phyloP scores from a whole-genome alignment of 305 asterid genomes.

The Solanum chacoense region DNA sequence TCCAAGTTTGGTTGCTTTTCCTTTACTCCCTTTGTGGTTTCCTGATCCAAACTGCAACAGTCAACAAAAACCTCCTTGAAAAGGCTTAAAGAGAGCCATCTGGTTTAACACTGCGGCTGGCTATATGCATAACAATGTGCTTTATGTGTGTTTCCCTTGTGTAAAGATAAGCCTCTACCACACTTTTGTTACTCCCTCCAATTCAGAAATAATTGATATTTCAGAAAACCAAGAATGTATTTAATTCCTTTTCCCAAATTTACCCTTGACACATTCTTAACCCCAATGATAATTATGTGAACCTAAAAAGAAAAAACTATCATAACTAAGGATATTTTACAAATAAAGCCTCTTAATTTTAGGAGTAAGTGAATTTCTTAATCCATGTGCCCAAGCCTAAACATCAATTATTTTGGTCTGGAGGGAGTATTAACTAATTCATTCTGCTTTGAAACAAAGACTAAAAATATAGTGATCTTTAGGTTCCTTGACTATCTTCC shows the following conservation, averaged over 20 bases:
- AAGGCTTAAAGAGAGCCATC: neutral
- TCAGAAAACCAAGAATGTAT: neutral
- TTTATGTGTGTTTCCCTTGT: neutral
- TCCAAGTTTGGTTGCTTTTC: neutral
- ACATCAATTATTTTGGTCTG: neutral
- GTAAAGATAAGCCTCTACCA: neutral
- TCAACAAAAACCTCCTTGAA: neutral
- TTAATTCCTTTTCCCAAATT: neutral
- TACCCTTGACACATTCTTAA: neutral
- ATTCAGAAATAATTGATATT: neutral
- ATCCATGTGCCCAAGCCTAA: neutral
- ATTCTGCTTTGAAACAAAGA: neutral
- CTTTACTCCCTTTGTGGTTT: neutral
- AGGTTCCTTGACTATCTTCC: neutral
- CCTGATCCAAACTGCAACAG: neutral
- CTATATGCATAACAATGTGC: neutral
- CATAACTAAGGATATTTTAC: neutral
- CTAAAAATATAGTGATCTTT: neutral
- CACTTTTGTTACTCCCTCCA: neutral
- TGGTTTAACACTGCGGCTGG: neutral
- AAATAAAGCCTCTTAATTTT: neutral
- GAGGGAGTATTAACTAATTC: neutral
- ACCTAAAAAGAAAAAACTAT: neutral
- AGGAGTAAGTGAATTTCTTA: neutral
- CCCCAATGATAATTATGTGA: neutral